A percentile compares a stretch with the other conserved stretches of the same genome.
phyloP scores from a whole-genome alignment of 805 yeast genomes.

The Teunomyces gatunensis region DNA sequence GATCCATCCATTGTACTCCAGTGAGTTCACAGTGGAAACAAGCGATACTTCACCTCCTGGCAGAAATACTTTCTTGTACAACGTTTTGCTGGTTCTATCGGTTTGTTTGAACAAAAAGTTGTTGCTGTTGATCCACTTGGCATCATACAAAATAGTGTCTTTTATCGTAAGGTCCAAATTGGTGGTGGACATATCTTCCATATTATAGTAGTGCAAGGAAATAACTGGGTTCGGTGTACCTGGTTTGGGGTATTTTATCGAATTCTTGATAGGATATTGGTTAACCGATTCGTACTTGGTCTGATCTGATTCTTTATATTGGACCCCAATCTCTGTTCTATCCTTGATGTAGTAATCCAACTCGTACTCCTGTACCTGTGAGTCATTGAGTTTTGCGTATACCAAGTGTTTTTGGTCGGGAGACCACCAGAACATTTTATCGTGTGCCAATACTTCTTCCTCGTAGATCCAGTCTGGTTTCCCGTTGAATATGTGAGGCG shows the following conservation, averaged over 20 bases:
- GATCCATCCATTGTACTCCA: slow-evolving; percentile 21
- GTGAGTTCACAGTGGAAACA: slow-evolving; percentile 7
- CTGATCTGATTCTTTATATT: slow-evolving; percentile 4
- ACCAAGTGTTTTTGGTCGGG: slow-evolving; percentile 65
- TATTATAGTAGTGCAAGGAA: slow-evolving; percentile 4
- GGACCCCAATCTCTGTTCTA: slow-evolving; percentile 10
- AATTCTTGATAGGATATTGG: slow-evolving; percentile 50
- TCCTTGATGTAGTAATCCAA: slow-evolving; percentile 72
- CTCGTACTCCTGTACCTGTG: slow-evolving; percentile 67
- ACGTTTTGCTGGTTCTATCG: slow-evolving; percentile 20
- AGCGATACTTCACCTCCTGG: slow-evolving; percentile 1
- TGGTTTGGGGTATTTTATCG: slow-evolving; percentile 73
- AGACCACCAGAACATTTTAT: slow-evolving; percentile 85
- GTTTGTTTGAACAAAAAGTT: slow-evolving; percentile 16
- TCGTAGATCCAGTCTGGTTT: slow-evolving; percentile 95
- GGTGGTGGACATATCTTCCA: background rate
- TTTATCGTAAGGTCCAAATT: slow-evolving; percentile 1
- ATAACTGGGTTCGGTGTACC: slow-evolving; percentile 75
- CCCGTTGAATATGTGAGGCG: slow-evolving; percentile 72
- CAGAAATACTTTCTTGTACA: slow-evolving; percentile 13
- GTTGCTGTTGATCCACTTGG: slow-evolving; percentile 16
- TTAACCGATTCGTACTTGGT: slow-evolving; percentile 19
- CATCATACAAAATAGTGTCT: slow-evolving; percentile 21
- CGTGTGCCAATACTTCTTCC: slow-evolving; percentile 77
- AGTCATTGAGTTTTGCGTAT: slow-evolving; percentile 67